Conservation (phyloP, 768 basidiomycete species). For the Termitomyces sp. region DNA sequence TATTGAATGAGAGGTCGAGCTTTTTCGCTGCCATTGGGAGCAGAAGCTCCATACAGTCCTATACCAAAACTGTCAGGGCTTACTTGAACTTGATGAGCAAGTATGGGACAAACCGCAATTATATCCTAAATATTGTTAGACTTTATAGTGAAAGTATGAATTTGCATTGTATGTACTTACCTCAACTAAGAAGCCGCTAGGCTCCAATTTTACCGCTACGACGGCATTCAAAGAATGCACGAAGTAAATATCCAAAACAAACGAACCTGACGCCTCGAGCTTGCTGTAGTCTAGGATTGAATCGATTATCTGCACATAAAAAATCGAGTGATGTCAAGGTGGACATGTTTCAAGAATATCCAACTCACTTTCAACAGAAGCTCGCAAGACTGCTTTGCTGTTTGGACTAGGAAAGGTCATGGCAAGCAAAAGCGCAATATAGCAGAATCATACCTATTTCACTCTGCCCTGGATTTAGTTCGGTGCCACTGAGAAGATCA, state of each 20-base stretch:
- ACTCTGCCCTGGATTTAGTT: conserved; percentile 60
- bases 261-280: conserved; percentile 62
- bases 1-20: conserved; percentile 68
- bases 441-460: conserved; percentile 48
- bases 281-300: conserved; percentile 79
- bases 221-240: conserved; percentile 5
- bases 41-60: conserved; percentile 76
- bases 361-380: conserved; percentile 53
- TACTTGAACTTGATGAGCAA: neutral
- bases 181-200: conserved; percentile 61
- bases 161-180: conserved; percentile 20
- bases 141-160: neutral
- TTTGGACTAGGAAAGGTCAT: conserved; percentile 44
- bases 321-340: neutral
- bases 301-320: conserved; percentile 58
- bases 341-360: neutral
- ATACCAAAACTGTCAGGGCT: conserved; percentile 3
- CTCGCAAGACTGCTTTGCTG: conserved; percentile 75
- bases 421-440: neutral
- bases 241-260: neutral
- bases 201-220: conserved; percentile 64
- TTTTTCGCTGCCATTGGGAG: conserved; percentile 73
- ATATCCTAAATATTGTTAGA: conserved; percentile 37
- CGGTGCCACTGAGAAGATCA: conserved; percentile 67
- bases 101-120: conserved; percentile 44